A percentile compares a stretch with the other conserved stretches of the same genome.
Conservation (phyloP, 345 rosid genomes). For the Murraya paniculata region DNA sequence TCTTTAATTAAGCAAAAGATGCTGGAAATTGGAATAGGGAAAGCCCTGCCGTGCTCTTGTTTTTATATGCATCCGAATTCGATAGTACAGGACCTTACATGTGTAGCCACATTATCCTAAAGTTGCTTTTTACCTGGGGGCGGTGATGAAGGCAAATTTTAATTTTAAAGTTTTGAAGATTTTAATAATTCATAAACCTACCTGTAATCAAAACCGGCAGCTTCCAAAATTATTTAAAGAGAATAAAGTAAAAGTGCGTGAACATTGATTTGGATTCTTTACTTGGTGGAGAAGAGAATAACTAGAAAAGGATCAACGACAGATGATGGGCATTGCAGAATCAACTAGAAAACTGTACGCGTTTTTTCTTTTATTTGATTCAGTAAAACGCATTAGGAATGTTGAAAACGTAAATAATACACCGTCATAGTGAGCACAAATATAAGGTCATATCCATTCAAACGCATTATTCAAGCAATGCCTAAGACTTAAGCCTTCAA, state of each 20-base stretch:
- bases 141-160: not conserved
- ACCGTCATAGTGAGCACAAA: no score
- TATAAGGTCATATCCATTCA: no score
- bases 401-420: no score
- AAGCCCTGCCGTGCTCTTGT: not conserved
- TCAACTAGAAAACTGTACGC: not conserved
- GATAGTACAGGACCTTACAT: not conserved
- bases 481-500: no score
- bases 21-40: not conserved
- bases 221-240: not conserved
- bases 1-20: not conserved
- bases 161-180: not conserved
- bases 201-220: not conserved
- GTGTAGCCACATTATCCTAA: not conserved
- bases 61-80: constrained; percentile 3
- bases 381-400: no score
- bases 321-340: not conserved
- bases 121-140: not conserved
- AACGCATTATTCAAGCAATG: no score
- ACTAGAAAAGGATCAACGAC: not conserved
- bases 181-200: not conserved
- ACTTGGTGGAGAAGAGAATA: not conserved
- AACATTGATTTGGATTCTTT: constrained; percentile 18
- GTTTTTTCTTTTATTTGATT: not conserved
- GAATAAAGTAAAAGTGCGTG: not conserved